Evolutionary conservation across 108 stramenopile species (phyloP).

Genomic region (Cyclotella choctawhatcheeana): DNA sequence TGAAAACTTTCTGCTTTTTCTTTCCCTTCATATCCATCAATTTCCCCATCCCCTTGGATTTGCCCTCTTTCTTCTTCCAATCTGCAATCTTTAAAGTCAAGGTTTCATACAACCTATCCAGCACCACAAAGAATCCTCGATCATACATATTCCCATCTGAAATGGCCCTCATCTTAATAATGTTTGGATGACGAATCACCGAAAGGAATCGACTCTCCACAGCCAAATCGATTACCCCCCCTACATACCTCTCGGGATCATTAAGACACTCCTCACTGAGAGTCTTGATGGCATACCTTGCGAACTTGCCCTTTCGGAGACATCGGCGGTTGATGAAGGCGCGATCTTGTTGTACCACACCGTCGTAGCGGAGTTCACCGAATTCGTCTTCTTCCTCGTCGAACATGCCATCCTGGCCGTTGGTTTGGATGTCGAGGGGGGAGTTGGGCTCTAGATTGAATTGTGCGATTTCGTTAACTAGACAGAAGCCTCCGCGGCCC

Average conservation of each 20-base stretch:
- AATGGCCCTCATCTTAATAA: slow-evolving; percentile 89
- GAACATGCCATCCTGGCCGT: slow-evolving; percentile 1
- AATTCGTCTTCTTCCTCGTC: slow-evolving; percentile 61
- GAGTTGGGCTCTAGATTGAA: slow-evolving; percentile 49
- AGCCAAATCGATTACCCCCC: slow-evolving; percentile 83
- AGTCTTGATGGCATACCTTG: slow-evolving; percentile 86
- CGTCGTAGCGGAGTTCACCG: slow-evolving; percentile 59
- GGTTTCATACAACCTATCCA: slow-evolving; percentile 84
- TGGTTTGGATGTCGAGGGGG: slow-evolving; percentile 12
- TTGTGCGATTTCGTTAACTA: slow-evolving; percentile 66
- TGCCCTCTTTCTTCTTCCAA: slow-evolving; percentile 66
- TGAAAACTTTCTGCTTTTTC: slow-evolving; percentile 53
- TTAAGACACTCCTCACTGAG: slow-evolving; percentile 63
- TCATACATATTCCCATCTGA: slow-evolving; percentile 41
- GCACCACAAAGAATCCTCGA: slow-evolving; percentile 69
- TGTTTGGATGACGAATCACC: slow-evolving; percentile 85
- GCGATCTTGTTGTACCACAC: slow-evolving; percentile 80
- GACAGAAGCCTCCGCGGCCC: slow-evolving; percentile 85
- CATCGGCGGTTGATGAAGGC: slow-evolving; percentile 72
- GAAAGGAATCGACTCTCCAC: slow-evolving; percentile 79
- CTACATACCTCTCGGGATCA: slow-evolving; percentile 67
- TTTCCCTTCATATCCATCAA: slow-evolving; percentile 72
- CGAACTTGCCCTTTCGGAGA: slow-evolving; percentile 78
- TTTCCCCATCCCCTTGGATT: slow-evolving; percentile 61
- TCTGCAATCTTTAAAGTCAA: slow-evolving; percentile 61